These are phyloP conservation scores for Candida nanaspora DNA, from an alignment of 805 yeast genomes.

Conservation along the genomic window DNA sequence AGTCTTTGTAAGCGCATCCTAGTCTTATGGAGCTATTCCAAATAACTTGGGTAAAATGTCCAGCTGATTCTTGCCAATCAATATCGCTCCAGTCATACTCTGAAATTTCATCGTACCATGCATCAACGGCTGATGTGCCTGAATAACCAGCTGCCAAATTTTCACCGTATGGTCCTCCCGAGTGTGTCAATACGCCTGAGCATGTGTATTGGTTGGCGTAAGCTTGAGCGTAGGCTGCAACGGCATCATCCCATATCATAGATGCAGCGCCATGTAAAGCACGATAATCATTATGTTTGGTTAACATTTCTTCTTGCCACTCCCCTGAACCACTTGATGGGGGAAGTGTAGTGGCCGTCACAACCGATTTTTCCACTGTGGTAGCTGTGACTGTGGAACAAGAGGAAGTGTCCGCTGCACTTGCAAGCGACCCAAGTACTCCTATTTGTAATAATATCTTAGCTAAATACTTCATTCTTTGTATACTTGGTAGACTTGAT, in stretches of 20 bases:
- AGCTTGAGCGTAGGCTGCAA: constrained; percentile 49
- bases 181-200: constrained; percentile 56
- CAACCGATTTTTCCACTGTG: constrained; percentile 4
- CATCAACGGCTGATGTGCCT: constrained; percentile 49
- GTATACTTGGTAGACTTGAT: too few relatives aligned
- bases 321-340: constrained; percentile 9
- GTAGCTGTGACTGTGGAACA: constrained; percentile 11
- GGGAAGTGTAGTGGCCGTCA: constrained; percentile 3
- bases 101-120: constrained; percentile 67
- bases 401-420: constrained; percentile 5
- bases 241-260: constrained; percentile 49
- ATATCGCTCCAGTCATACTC: constrained; percentile 47
- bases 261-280: constrained; percentile 42
- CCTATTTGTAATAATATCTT: neutral
- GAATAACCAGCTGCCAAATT: constrained; percentile 67
- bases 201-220: constrained; percentile 52
- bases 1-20: constrained; percentile 57
- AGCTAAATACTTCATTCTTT: neutral
- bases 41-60: constrained; percentile 73
- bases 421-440: constrained; percentile 3
- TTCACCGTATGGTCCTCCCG: constrained; percentile 66
- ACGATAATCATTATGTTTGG: constrained; percentile 57
- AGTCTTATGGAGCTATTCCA: constrained; percentile 57
- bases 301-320: constrained; percentile 33
- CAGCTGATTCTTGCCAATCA: constrained; percentile 44